phyloP scores from a whole-genome alignment of 202 grass and related monocot species.

The Zoysia matrella region DNA sequence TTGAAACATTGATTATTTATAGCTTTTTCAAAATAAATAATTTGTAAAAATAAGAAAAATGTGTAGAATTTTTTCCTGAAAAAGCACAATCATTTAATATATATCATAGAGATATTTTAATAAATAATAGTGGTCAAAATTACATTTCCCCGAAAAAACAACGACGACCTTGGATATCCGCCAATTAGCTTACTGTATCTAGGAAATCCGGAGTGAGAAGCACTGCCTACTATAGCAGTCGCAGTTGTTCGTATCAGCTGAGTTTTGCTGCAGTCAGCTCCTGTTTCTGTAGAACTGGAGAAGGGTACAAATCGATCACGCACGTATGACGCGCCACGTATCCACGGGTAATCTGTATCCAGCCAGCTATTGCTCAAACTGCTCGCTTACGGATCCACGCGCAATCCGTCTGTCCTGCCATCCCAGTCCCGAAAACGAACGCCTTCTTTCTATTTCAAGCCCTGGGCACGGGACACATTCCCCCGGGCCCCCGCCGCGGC shows the following conservation, averaged over 20 bases:
- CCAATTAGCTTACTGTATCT: not conserved
- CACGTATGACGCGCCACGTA: not conserved
- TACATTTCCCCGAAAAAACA: not conserved
- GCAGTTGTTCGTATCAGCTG: not conserved
- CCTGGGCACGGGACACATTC: not conserved
- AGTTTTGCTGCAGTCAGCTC: not conserved
- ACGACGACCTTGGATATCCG: not conserved
- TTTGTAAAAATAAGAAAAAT: no score
- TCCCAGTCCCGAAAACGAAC: not conserved
- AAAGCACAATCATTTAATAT: no score
- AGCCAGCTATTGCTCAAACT: conserved; percentile 1
- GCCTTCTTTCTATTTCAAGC: not conserved
- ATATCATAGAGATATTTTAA: no score
- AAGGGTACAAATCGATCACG: not conserved
- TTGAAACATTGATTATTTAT: no score
- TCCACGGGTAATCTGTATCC: not conserved
- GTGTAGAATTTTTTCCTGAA: no score
- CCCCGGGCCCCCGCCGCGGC: not conserved
- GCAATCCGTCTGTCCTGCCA: not conserved
- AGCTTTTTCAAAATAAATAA: no score
- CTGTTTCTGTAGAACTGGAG: no score
- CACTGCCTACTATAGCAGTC: not conserved
- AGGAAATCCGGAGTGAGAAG: not conserved
- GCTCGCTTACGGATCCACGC: not conserved
- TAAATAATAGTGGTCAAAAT: not conserved